Evolutionary conservation across 108 stramenopile species (phyloP).

Genomic region (Phaeodactylum tricornutum): DNA sequence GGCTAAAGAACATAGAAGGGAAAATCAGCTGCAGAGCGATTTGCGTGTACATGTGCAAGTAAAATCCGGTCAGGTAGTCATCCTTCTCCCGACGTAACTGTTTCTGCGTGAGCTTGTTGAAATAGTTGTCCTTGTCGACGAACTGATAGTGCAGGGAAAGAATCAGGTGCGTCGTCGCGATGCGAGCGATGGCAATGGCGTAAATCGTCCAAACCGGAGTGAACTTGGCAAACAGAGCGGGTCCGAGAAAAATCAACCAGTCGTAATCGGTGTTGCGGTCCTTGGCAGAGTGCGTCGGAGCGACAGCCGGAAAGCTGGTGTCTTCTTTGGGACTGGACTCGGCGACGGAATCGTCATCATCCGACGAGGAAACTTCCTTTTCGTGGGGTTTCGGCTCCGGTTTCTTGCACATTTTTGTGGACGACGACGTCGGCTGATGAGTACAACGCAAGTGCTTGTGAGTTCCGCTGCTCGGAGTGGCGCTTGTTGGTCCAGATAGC

Average conservation of each 20-base stretch:
- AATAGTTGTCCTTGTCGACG: constrained; percentile 59
- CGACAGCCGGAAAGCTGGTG: too few species aligned
- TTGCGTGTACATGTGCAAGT: constrained; percentile 58
- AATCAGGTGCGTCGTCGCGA: constrained; percentile 39
- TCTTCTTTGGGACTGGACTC: too few species aligned
- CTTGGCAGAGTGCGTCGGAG: constrained; percentile 48
- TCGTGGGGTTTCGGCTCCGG: too few species aligned
- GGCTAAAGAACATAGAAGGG: constrained; percentile 55
- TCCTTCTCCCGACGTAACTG: constrained; percentile 46
- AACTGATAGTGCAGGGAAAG: constrained; percentile 49
- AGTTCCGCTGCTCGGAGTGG: too few species aligned
- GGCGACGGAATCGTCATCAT: too few species aligned
- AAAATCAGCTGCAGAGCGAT: constrained; percentile 47
- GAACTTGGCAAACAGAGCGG: constrained; percentile 27
- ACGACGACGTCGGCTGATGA: too few species aligned
- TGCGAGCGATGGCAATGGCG: constrained; percentile 41
- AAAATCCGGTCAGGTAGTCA: constrained; percentile 45
- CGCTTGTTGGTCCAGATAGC: too few species aligned
- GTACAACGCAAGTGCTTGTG: too few species aligned
- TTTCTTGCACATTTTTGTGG: too few species aligned
- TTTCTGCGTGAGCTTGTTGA: constrained; percentile 50
- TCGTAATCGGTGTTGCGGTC: constrained; percentile 47
- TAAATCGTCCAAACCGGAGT: constrained; percentile 48
- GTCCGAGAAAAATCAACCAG: constrained; percentile 36
- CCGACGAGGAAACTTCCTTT: too few species aligned